Evolutionary conservation across 768 basidiomycete species (phyloP).

Genomic region (Mycena indigotica): DNA sequence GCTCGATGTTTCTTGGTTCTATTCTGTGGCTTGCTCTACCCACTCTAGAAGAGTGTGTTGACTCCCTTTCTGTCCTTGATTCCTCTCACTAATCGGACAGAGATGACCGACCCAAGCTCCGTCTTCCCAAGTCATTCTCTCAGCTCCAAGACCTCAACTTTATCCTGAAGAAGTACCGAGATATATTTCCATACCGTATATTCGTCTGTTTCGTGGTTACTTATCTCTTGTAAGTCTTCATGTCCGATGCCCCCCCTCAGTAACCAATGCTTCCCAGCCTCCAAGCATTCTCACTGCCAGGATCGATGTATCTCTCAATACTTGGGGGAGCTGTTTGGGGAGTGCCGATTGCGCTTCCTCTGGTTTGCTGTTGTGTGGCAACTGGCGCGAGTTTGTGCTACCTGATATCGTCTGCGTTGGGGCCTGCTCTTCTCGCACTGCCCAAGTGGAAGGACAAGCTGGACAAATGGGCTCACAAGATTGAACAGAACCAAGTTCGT

Average conservation of each 20-base stretch:
- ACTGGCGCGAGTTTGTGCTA: constrained; percentile 92
- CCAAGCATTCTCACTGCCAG: constrained; percentile 94
- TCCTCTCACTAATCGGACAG: constrained; percentile 39
- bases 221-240: constrained; percentile 80
- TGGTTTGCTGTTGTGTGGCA: constrained; percentile 92
- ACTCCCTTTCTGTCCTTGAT: neutral
- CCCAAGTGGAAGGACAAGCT: constrained; percentile 83
- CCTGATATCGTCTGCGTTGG: constrained; percentile 86
- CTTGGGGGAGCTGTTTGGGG: constrained; percentile 97
- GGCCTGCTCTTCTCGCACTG: constrained; percentile 85
- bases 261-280: constrained; percentile 51
- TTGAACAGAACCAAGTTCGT: constrained; percentile 54
- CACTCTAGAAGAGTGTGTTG: constrained; percentile 70
- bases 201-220: constrained; percentile 85
- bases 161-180: constrained; percentile 89
- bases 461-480: constrained; percentile 80
- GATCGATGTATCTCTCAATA: constrained; percentile 97
- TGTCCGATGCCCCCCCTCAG: neutral
- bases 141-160: constrained; percentile 84
- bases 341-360: constrained; percentile 77
- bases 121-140: constrained; percentile 85
- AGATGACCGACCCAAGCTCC: constrained; percentile 72
- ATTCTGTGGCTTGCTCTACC: constrained; percentile 84
- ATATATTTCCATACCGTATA: constrained; percentile 84
- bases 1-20: constrained; percentile 70